Evolutionary conservation across 2,329 filamentous ascomycete species (phyloP), one percentile per base, ranked within the genome.

Genomic region (Thielaviopsis punctulata): DNA sequence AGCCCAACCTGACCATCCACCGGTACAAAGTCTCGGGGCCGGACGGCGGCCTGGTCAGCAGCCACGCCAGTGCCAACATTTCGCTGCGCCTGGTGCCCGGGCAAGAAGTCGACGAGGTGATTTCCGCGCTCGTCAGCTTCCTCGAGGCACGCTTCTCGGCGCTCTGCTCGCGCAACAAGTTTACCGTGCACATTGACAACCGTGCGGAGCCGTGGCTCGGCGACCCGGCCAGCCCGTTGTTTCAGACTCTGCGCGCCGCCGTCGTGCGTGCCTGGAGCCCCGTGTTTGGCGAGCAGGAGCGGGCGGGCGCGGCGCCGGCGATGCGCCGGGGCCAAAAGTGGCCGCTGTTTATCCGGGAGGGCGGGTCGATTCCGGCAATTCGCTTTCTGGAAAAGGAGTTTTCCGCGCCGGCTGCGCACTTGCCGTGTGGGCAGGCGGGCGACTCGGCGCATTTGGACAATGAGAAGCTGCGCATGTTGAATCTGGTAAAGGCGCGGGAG

Each of bases 201-300:
- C 83, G 86, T 66, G 90, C 92, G 0, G 92, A 98, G 62, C 88
- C 92, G 0, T 98, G 92, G 92, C 77, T 98, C 0, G 90, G 92
- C 13, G 87, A 95, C 60, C 88, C 87, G 3, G 80, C 80, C 48
- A 95, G 94, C 59, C 80, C 88, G 58, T 89, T 96, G 54, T 98
- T 95, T 66, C 79, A 82, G 56, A 93, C 87, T 0, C 75, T 98
- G 0, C 88, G 94, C 59, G 75, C 81, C 55, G 92, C 89, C 1
- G 83, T 96, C 49, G 78, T 89, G 60, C 77, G 84, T 45, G 87
- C 84, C 0, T 98, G 92, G 92, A 80, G 80, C 0, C 77, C 78
- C 0, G 71, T 65, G 43, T 73, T 67, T 57, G 68, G 62, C 18
- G 50, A 64, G 27, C 44, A 52, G 18, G 52, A 52, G 58, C 22